Base-by-base conservation (phyloP, 768 basidiomycete species). In the Mycena capillaripes region DNA sequence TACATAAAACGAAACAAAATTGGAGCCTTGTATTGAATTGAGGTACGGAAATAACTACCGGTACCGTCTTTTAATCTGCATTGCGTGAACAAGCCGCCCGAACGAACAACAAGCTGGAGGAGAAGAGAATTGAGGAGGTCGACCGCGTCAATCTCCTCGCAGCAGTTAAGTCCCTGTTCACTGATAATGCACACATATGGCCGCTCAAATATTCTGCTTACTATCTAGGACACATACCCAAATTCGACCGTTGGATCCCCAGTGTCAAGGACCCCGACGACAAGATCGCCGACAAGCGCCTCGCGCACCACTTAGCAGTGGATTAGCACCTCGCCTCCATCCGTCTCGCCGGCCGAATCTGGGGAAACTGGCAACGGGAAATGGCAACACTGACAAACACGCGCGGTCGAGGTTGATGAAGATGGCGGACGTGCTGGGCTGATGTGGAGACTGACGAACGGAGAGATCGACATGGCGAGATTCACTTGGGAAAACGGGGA, bases 361-460 rank as follows among this genome's bases (percentile, higher is more conserved):
- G 65, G 55, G 65, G 65, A 23, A n/a, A 57, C n/a, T 66, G 53
- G 53, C 65, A 66, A n/a, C 4, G 42, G 17, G 21, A 29, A 21
- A 66, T 57, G 53, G 53, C 53, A 19, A 29, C 29, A 3, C 16
- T 9, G 2, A 63, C 50, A 0, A 16, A 36, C 32, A 52, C 50
- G 2, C 32, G 32, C 23, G 32, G 50, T 5, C 16, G 50, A 29
- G 19, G 50, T 36, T 6, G 23, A 40, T 60, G 58, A 60, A 38
- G 58, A 17, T 25, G 36, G 58, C 36, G 40, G 58, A 60, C 40
- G 5, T 9, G 38, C 17, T 21, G 40, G n/a, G 58, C 38, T 38
- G 58, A 30, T 23, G 58, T 17, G 58, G 30, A 60, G 58, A 60
- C 14, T 9, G 7, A 16, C 36, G 23, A 40, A 42, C 29, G 36